phyloP scores from a whole-genome alignment of 2,329 filamentous ascomycete genomes.

The Aureobasidium sp. region DNA sequence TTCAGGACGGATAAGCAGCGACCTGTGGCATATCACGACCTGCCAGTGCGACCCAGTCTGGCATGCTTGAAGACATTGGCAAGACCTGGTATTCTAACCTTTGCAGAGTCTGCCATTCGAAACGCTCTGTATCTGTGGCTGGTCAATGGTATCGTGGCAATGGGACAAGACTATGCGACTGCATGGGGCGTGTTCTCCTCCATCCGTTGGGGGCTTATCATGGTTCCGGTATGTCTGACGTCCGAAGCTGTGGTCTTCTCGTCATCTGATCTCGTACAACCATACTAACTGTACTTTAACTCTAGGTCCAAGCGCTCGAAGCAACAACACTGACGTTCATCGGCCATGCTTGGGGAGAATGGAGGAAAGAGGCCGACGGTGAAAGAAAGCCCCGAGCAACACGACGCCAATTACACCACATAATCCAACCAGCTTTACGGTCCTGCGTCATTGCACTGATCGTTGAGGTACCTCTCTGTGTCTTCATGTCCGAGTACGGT shows the following conservation, averaged over 20 bases:
- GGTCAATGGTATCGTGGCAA: slow-evolving; percentile 52
- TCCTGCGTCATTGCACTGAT: slow-evolving; percentile 46
- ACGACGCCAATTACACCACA: slow-evolving; percentile 20
- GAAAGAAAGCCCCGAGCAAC: slow-evolving; percentile 14
- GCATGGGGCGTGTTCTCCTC: slow-evolving; percentile 68
- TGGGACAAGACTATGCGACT: slow-evolving; percentile 58
- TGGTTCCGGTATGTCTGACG: slow-evolving; percentile 49
- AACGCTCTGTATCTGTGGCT: slow-evolving; percentile 67
- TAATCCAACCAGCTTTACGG: slow-evolving; percentile 45
- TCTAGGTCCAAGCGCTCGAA: slow-evolving; percentile 50
- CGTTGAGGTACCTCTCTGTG: slow-evolving; percentile 53
- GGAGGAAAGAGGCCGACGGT: slow-evolving; percentile 29
- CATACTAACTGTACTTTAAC: neutral
- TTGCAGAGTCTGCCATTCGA: slow-evolving; percentile 56
- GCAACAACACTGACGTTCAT: slow-evolving; percentile 56
- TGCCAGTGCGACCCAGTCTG: slow-evolving; percentile 28
- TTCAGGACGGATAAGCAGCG: slow-evolving; percentile 16
- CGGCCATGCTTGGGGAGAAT: slow-evolving; percentile 57
- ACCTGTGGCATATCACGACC: neutral
- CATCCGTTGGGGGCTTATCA: slow-evolving; percentile 64
- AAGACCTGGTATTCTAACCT: slow-evolving; percentile 50
- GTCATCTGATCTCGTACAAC: too few species aligned
- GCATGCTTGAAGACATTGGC: slow-evolving; percentile 42
- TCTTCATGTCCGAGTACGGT: slow-evolving; percentile 53
- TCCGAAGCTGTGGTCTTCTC: neutral